Base-by-base conservation (phyloP, 2,329 filamentous ascomycete species). In the Pseudocercospora ulei region DNA sequence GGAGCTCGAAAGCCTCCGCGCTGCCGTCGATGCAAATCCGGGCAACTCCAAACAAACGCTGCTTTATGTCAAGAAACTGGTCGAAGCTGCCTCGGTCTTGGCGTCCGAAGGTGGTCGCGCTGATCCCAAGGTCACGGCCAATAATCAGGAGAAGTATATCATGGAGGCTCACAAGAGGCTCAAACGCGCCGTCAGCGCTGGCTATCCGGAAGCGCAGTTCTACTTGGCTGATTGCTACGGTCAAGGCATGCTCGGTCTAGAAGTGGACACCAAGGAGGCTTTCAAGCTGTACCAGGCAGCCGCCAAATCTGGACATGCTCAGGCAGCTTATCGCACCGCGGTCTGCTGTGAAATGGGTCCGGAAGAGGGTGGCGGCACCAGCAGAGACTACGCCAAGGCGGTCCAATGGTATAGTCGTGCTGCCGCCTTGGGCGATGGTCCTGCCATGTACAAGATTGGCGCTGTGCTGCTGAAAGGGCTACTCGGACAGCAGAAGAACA, bases 321-420 rank as follows among this genome's bases (percentile, higher is more conserved):
- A 82, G 38, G 83, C 85, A 17, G 90, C 90, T 0, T 98, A 96
- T 61, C 76, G 90, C 38, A 93, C 90, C 16, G 90, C 90, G 0
- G 88, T 98, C 0, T 98, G 90, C 65, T 96, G 90, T 57, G 90
- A 98, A 60, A 85, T 98, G 53, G 90, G 90, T 3, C 78, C 86
- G 39, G 88, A 96, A 57, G 87, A 93, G 54, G 88, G 87, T 18
- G 90, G 90, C 36, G 90, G 90, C 14, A 96, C 90, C 1, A 78
- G 84, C 42, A 82, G 81, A 53, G 90, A 98, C 56, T 84, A 85
- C 0, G 65, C 88, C 49, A 96, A 96, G 64, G 88, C 90, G 1
- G 87, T 96, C 12, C 88, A 96, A 61, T 98, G 90, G 90, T 98
- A 98, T 63, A 86, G 88, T 60, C 82, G 87, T 27, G 86, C 90